These are phyloP conservation scores for Triticum dicoccoides DNA, from an alignment of 176 grass and related monocot species.

Conservation along the genomic window DNA sequence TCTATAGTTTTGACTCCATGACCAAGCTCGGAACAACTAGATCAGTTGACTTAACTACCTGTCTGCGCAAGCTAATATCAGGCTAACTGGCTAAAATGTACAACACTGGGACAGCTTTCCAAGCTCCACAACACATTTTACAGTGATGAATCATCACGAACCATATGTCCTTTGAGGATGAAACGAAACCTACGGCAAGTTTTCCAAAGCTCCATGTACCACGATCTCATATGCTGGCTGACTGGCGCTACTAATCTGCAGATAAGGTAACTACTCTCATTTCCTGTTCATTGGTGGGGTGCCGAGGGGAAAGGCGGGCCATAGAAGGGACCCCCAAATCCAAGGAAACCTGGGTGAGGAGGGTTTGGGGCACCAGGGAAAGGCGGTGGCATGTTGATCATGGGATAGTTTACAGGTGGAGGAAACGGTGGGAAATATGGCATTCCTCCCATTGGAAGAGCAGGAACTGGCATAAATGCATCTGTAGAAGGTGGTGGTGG, in stretches of 20 bases:
- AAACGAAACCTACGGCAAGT: constrained; percentile 20
- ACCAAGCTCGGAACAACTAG: constrained; percentile 17
- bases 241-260: not conserved
- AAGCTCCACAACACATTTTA: constrained; percentile 12
- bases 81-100: constrained; percentile 38
- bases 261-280: constrained; percentile 9
- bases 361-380: constrained; percentile 33
- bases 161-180: not conserved
- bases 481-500: constrained; percentile 19
- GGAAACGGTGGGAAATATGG: constrained; percentile 37
- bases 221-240: constrained; percentile 15
- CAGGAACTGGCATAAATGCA: constrained; percentile 33
- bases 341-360: constrained; percentile 31
- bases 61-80: constrained; percentile 13
- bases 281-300: constrained; percentile 40
- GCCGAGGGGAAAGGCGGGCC: constrained; percentile 34
- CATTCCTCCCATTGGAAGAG: constrained; percentile 30
- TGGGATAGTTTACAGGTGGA: constrained; percentile 32
- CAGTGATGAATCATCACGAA: constrained; percentile 17
- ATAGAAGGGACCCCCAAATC: constrained; percentile 26
- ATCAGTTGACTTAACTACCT: constrained; percentile 11
- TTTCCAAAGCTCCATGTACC: not conserved
- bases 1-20: constrained; percentile 18
- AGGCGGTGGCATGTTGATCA: constrained; percentile 21
- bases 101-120: constrained; percentile 28